These are phyloP conservation scores for Mortierella sp. DNA, from an alignment of 371 early-diverging fungal genomes.

Conservation along the genomic window DNA sequence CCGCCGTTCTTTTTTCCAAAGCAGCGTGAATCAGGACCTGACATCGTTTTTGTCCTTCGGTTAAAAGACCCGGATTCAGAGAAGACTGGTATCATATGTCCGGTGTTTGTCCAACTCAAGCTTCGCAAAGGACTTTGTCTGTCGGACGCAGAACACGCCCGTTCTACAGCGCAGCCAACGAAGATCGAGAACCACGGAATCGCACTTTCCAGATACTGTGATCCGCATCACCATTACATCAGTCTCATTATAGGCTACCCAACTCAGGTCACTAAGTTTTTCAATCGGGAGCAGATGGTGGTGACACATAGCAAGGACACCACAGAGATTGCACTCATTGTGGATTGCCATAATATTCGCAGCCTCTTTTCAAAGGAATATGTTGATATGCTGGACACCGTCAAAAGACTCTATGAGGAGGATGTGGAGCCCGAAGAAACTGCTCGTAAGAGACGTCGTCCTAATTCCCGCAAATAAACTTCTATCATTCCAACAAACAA, in stretches of 20 bases:
- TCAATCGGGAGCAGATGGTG: not conserved
- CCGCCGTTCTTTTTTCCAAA: conserved; percentile 31
- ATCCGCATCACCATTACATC: conserved; percentile 16
- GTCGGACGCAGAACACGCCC: not conserved
- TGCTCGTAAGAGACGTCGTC: too few species aligned
- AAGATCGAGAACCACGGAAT: conserved; percentile 12
- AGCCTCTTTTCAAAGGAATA: conserved; percentile 17
- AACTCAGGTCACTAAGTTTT: not conserved
- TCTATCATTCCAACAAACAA: too few species aligned
- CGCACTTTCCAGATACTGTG: conserved; percentile 12
- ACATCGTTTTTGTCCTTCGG: conserved; percentile 34
- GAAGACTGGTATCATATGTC: not conserved
- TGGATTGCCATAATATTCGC: conserved; percentile 18
- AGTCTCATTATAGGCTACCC: conserved; percentile 17
- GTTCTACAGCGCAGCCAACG: conserved; percentile 5
- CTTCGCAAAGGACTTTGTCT: not conserved
- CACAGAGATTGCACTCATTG: conserved; percentile 17
- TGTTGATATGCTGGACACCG: not conserved
- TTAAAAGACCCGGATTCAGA: conserved; percentile 3
- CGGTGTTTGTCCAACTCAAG: conserved; percentile 21
- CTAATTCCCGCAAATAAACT: too few species aligned
- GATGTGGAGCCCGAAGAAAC: too few species aligned
- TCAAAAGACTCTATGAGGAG: conserved; percentile 6
- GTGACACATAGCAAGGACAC: conserved; percentile 1
- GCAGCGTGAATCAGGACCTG: conserved; percentile 22